phyloP scores from a whole-genome alignment of 2,329 filamentous ascomycete species.

The Boeremia lycopersici region DNA sequence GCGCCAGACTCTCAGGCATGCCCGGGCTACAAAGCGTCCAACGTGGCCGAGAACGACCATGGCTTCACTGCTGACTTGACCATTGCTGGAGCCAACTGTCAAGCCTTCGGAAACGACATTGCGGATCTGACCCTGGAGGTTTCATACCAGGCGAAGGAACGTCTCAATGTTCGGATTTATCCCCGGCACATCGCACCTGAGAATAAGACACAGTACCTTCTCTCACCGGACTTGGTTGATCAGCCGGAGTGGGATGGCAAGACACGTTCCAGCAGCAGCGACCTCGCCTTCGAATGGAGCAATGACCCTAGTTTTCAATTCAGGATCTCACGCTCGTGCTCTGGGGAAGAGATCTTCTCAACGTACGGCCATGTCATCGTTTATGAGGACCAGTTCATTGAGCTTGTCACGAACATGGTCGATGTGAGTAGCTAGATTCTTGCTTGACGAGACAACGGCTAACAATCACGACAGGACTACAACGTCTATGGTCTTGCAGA shows the following conservation, averaged over 20 bases:
- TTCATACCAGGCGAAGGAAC: slow-evolving; percentile 58
- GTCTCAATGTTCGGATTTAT: slow-evolving; percentile 24
- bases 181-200: slow-evolving; percentile 19
- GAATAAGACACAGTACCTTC: slow-evolving; percentile 21
- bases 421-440: slow-evolving; percentile 59
- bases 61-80: slow-evolving; percentile 65
- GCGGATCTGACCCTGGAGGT: slow-evolving; percentile 59
- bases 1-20: slow-evolving; percentile 51
- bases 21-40: slow-evolving; percentile 69
- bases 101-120: slow-evolving; percentile 63
- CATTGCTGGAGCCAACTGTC: slow-evolving; percentile 67
- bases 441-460: slow-evolving; percentile 28
- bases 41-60: slow-evolving; percentile 57
- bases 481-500: slow-evolving; percentile 77
- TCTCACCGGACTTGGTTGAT: slow-evolving; percentile 16
- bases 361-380: slow-evolving; percentile 71
- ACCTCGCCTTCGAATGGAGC: slow-evolving; percentile 25
- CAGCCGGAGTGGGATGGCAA: slow-evolving; percentile 23
- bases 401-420: slow-evolving; percentile 27
- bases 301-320: slow-evolving; percentile 67
- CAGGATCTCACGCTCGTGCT: slow-evolving; percentile 61
- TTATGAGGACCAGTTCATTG: slow-evolving; percentile 75
- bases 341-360: slow-evolving; percentile 66
- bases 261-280: slow-evolving; percentile 16
- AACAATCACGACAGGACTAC: slow-evolving; percentile 60